Base-by-base conservation (phyloP, 805 yeast species). In the Wickerhamiella domercqiae region DNA sequence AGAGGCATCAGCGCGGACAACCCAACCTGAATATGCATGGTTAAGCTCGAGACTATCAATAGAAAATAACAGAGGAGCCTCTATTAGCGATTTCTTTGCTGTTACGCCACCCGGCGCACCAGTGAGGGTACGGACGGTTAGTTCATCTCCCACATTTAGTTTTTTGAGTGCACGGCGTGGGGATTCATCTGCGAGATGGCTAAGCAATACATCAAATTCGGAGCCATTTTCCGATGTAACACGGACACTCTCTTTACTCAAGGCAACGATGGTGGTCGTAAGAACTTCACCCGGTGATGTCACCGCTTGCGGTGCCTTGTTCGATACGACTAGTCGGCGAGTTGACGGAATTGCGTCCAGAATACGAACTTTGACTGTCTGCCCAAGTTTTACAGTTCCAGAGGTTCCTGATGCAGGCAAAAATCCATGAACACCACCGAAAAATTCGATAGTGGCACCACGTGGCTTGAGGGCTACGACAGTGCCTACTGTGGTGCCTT, bases 391-490 rank as follows among this genome's bases (percentile, higher is more conserved):
- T 48, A 87, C 67, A 1, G 94, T 74, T 59, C 90, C 97, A 38
- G 93, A 78, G 50, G 90, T 80, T 61, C 90, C 97, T 38, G 76
- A 64, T 46, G 75, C 73, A 21, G 98, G 97, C 43, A 90, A 63
- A 54, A 73, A 86, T 0, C 84, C 98, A 46, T 67, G 71, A 31
- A 81, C 56, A 37, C 67, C 66, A 38, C 90, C 93, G 51, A 82
- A 86, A 52, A 90, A 84, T 13, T 84, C 71, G 5, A 90, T 73
- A 32, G 84, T 61, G 34, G 81, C 93, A 50, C 98, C 98, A 40
- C 68, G 65, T 40, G 76, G 74, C 35, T 71, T 71, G 48, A 87
- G 69, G 24, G 70, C 64, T 42, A 75, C 75, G 32, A 90, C 76
- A 1, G 86, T 75, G 9, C 83, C 97, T 4, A 73, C 63, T 2